phyloP scores from a whole-genome alignment of 495 filamentous ascomycete genomes.

The Paragyromitra xinjiangensis region DNA sequence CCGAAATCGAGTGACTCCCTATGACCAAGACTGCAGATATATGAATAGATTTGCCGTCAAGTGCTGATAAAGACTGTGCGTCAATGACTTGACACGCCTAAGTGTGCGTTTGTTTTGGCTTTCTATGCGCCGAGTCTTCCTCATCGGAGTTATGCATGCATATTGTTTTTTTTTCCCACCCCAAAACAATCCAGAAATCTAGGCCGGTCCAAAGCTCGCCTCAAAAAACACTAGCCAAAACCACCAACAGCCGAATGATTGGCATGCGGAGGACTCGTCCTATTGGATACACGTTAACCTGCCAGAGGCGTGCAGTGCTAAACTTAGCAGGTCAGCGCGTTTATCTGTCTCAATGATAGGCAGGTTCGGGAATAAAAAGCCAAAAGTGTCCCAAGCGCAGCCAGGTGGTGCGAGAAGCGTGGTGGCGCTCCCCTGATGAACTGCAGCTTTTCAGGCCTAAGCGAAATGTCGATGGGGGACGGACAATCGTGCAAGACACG shows the following conservation, averaged over 20 bases:
- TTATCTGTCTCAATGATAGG: neutral
- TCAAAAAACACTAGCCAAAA: neutral
- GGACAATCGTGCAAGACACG: neutral
- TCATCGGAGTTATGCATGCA: neutral
- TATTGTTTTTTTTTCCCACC: neutral
- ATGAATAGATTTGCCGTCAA: too few species aligned
- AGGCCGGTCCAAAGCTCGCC: neutral
- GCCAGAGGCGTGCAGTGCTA: neutral
- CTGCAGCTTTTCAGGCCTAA: neutral
- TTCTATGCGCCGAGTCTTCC: too few species aligned
- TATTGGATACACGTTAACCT: neutral
- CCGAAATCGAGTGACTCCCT: neutral
- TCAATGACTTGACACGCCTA: too few species aligned
- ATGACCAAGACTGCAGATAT: neutral
- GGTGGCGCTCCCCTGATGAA: neutral
- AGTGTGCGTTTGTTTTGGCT: too few species aligned
- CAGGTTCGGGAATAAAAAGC: neutral
- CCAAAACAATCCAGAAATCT: neutral
- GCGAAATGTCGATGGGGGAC: neutral
- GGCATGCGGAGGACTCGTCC: neutral
- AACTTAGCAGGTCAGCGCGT: neutral
- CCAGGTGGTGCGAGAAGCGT: neutral
- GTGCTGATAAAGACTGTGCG: too few species aligned
- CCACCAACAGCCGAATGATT: neutral
- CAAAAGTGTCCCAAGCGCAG: conserved; percentile 3